Conservation (phyloP, 352 stramenopile genomes). For the Phytophthora uliginosa region DNA sequence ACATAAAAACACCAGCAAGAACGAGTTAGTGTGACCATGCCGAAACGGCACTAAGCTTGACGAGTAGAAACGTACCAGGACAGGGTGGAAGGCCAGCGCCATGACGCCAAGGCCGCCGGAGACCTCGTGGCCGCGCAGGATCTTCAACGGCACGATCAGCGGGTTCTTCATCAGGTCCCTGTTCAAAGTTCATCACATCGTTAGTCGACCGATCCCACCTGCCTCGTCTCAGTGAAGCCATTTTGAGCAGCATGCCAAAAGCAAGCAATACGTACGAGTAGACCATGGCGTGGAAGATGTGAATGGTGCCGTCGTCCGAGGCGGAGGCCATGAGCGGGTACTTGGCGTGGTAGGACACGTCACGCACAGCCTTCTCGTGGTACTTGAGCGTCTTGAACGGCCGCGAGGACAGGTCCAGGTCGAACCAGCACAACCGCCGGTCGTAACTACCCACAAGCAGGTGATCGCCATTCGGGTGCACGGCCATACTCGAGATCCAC, state of each 20-base stretch:
- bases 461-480: constrained; percentile 99
- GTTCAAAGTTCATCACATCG: constrained; percentile 14
- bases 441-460: constrained; percentile 99
- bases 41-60: background rate
- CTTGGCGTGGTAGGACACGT: constrained; percentile 94
- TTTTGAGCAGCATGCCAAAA: background rate
- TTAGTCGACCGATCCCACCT: constrained; percentile 11
- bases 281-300: constrained; percentile 99
- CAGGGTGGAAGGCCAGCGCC: constrained; percentile 97
- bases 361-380: constrained; percentile 97
- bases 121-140: constrained; percentile 96
- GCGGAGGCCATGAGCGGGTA: constrained; percentile 99
- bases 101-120: constrained; percentile 97
- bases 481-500: constrained; percentile 99
- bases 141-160: constrained; percentile 99
- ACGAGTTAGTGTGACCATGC: background rate
- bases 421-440: constrained; percentile 99
- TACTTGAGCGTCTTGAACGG: constrained; percentile 99
- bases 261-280: constrained; percentile 92
- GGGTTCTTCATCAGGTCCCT: constrained; percentile 99
- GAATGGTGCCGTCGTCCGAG: constrained; percentile 98
- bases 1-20: background rate
- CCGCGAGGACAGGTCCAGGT: constrained; percentile 98
- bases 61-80: constrained; percentile 82
- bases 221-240: constrained; percentile 31